phyloP scores from a whole-genome alignment of 2,329 filamentous ascomycete genomes.

The Immersiporthe knoxdaviesiana region DNA sequence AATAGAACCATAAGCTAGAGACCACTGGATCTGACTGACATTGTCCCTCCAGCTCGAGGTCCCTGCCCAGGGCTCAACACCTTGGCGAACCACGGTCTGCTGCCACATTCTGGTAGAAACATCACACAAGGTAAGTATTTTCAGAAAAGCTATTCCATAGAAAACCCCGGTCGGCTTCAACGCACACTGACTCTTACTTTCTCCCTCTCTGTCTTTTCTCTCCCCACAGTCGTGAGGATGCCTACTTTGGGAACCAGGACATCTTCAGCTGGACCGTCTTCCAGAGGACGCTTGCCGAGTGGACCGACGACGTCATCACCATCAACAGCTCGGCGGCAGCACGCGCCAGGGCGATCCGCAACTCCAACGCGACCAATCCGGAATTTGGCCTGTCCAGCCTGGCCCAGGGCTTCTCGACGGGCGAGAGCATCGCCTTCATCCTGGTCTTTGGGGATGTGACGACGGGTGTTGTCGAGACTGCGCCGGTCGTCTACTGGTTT shows the following conservation, averaged over 20 bases:
- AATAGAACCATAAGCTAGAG: neutral
- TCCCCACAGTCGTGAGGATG: constrained; percentile 48
- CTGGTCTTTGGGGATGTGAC: constrained; percentile 51
- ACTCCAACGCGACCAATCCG: constrained; percentile 19
- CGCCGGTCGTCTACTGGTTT: constrained; percentile 49
- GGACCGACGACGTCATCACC: constrained; percentile 14
- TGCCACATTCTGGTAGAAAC: constrained; percentile 22
- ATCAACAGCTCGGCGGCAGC: constrained; percentile 15
- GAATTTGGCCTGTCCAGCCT: constrained; percentile 44
- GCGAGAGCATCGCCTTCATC: constrained; percentile 52
- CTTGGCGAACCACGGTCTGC: constrained; percentile 24
- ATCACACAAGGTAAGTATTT: constrained; percentile 19
- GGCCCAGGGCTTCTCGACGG: constrained; percentile 50
- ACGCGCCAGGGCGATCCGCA: constrained; percentile 14
- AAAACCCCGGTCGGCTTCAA: no score
- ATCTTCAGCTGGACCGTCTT: constrained; percentile 56
- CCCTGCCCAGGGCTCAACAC: constrained; percentile 23
- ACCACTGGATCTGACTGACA: neutral
- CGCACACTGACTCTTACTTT: constrained; percentile 37
- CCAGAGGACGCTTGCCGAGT: constrained; percentile 16
- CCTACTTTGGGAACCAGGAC: constrained; percentile 53
- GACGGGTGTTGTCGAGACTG: constrained; percentile 42
- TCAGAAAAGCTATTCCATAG: no score
- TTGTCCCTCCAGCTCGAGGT: constrained; percentile 7
- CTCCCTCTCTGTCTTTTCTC: neutral